Evolutionary conservation across 202 grass and related monocot genomes (phyloP).

Genomic region (Digitaria exilis): DNA sequence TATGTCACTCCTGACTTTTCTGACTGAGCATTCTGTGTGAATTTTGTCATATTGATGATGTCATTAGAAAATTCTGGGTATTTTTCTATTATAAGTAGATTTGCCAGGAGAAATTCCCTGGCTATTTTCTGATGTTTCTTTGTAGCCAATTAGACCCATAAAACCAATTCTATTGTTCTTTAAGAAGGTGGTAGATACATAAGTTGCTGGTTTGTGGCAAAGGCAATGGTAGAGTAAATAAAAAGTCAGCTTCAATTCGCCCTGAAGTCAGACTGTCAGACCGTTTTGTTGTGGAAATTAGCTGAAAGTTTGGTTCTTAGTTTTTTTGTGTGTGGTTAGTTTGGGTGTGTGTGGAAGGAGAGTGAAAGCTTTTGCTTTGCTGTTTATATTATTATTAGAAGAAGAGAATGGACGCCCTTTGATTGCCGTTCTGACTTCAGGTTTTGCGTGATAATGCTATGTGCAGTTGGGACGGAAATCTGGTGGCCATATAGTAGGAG

Average conservation of each 20-base stretch:
- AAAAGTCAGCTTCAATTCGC: background rate
- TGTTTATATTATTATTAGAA: too few species aligned
- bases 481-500: background rate
- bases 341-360: too few species aligned
- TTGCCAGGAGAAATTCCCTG: background rate
- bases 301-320: background rate
- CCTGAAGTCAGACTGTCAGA: background rate
- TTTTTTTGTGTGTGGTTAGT: too few species aligned
- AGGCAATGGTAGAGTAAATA: background rate
- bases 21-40: background rate
- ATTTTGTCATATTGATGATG: background rate
- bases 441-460: background rate
- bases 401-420: too few species aligned
- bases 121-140: background rate
- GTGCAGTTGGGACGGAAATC: background rate
- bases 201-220: background rate
- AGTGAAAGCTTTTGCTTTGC: too few species aligned
- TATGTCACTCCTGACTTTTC: background rate
- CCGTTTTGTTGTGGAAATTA: background rate
- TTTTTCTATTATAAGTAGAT: background rate
- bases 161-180: background rate
- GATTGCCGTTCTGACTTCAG: background rate
- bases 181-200: background rate
- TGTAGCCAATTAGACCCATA: background rate
- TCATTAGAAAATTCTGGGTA: background rate